phyloP scores from a whole-genome alignment of 768 basidiomycete species.

The Termitomyces sp. region DNA sequence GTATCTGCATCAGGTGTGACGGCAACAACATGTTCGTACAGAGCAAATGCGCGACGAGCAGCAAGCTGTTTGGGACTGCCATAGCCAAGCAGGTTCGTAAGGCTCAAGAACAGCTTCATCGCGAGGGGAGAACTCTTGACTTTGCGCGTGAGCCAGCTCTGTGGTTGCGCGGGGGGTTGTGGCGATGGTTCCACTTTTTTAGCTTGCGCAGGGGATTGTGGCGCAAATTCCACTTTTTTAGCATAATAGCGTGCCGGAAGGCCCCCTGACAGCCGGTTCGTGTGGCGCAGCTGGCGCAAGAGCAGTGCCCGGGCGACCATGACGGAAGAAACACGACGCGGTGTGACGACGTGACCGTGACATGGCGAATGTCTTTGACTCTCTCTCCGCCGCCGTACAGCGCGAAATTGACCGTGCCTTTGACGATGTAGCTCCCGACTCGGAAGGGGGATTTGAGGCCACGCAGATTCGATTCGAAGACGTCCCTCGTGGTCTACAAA shows the following conservation, averaged over 20 bases:
- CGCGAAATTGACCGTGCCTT: constrained; percentile 50
- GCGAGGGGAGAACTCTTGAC: constrained; percentile 46
- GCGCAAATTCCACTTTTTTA: background rate
- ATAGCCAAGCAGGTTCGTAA: constrained; percentile 54
- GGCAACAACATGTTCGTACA: constrained; percentile 57
- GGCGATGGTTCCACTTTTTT: background rate
- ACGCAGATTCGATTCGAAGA: constrained; percentile 46
- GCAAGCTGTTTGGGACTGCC: constrained; percentile 57
- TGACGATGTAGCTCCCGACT: constrained; percentile 20
- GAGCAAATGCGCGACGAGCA: constrained; percentile 46
- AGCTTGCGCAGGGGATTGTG: background rate
- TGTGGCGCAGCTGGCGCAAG: constrained; percentile 9
- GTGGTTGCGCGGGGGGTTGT: background rate
- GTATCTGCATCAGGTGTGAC: constrained; percentile 52
- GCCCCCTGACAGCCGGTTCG: background rate
- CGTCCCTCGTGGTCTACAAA: constrained; percentile 57
- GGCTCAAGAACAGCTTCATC: constrained; percentile 37
- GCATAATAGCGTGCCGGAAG: background rate
- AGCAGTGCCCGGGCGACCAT: constrained; percentile 13
- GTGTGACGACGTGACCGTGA: constrained; percentile 10
- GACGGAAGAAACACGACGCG: constrained; percentile 2
- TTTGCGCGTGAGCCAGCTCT: constrained; percentile 50
- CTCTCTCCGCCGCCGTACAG: constrained; percentile 37
- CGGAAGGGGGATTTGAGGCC: constrained; percentile 4
- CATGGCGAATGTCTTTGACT: constrained; percentile 25